phyloP scores from a whole-genome alignment of 1,284 basidiomycete species.

The Sphaerobolus stellatus region DNA sequence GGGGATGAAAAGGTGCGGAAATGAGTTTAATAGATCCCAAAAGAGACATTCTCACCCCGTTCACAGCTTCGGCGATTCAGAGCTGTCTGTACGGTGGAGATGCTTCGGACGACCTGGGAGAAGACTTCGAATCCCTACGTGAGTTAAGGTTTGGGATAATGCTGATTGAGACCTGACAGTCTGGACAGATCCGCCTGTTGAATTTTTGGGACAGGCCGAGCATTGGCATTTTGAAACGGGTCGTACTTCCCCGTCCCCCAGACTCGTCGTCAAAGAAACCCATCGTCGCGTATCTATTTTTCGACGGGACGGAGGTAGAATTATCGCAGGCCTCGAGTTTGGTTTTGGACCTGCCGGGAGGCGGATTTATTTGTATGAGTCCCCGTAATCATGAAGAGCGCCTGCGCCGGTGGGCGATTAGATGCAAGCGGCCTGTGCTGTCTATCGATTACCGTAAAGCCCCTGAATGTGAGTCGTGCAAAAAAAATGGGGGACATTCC shows the following conservation, averaged over 20 bases:
- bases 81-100: slow-evolving; percentile 92
- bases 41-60: slow-evolving; percentile 2
- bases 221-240: slow-evolving; percentile 69
- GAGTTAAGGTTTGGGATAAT: slow-evolving; percentile 24
- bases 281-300: slow-evolving; percentile 85
- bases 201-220: slow-evolving; percentile 54
- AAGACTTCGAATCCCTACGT: slow-evolving; percentile 94
- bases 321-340: slow-evolving; percentile 74
- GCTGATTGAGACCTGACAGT: slow-evolving; percentile 6
- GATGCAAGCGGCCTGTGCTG: slow-evolving; percentile 78
- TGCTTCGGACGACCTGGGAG: slow-evolving; percentile 94
- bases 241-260: slow-evolving; percentile 80
- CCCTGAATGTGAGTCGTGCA: slow-evolving; percentile 74
- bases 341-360: slow-evolving; percentile 91
- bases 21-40: not conserved
- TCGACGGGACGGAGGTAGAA: slow-evolving; percentile 67
- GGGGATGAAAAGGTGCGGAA: slow-evolving; percentile 85
- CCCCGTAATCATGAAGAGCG: slow-evolving; percentile 96
- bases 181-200: slow-evolving; percentile 63
- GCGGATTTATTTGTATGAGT: slow-evolving; percentile 94
- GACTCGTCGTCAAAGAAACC: slow-evolving; percentile 77
- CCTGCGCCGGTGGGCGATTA: slow-evolving; percentile 82
- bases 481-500: not conserved
- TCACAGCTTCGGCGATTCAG: slow-evolving; percentile 82
- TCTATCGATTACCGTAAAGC: slow-evolving; percentile 95